Conservation (phyloP, 2,329 filamentous ascomycete species). For the Ophiostoma perfectum region DNA sequence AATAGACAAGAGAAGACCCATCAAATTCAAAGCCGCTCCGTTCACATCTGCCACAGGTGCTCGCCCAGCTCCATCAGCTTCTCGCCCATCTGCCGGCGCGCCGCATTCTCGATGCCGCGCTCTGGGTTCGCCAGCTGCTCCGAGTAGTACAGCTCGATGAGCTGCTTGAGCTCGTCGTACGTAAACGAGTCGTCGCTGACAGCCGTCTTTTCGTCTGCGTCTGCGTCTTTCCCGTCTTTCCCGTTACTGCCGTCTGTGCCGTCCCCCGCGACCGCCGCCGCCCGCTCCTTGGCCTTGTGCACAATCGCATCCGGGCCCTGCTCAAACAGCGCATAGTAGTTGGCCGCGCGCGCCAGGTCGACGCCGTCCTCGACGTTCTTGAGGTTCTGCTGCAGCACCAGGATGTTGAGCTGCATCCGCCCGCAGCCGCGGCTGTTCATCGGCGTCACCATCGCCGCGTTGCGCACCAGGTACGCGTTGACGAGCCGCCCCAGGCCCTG, state of each 20-base stretch:
- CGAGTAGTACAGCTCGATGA: conserved; percentile 63
- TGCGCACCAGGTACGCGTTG: conserved; percentile 70
- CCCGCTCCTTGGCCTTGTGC: conserved; percentile 49
- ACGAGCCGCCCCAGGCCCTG: conserved; percentile 71
- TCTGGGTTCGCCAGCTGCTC: conserved; percentile 61
- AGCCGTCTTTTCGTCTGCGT: conserved; percentile 26
- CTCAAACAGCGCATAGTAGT: conserved; percentile 65
- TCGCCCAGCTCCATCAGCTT: conserved; percentile 67
- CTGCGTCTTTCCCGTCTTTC: conserved; percentile 34
- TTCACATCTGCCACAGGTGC: conserved; percentile 60
- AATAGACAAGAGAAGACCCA: neutral
- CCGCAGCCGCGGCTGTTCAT: conserved; percentile 81
- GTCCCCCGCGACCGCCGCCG: conserved; percentile 20
- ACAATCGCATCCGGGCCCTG: conserved; percentile 61
- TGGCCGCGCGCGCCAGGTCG: conserved; percentile 55
- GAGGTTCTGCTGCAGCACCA: conserved; percentile 92
- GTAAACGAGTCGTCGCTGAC: conserved; percentile 46
- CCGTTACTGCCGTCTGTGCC: conserved; percentile 24
- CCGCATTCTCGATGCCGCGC: conserved; percentile 60
- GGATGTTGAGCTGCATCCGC: conserved; percentile 88
- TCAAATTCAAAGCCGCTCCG: neutral
- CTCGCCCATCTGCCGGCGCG: conserved; percentile 64
- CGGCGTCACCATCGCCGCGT: conserved; percentile 63
- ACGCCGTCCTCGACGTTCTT: conserved; percentile 80
- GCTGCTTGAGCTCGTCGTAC: conserved; percentile 61